Conservation (phyloP, 306 rosid genomes). For the Casuarina glauca region DNA sequence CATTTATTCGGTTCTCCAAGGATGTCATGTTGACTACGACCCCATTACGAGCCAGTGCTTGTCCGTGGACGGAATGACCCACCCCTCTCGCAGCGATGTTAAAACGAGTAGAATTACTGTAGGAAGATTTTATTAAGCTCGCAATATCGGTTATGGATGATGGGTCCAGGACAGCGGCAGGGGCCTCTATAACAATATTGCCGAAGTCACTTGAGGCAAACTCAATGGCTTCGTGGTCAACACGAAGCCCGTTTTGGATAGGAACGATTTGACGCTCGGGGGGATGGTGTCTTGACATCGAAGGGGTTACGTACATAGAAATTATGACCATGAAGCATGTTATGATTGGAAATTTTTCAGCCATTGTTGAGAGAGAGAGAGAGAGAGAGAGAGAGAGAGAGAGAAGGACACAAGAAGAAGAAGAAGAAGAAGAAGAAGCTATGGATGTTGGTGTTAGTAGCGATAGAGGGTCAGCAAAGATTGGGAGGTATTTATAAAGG, state of each 20-base stretch:
- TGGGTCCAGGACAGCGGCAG: conserved; percentile 59
- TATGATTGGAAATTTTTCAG: conserved; percentile 25
- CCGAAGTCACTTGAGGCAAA: conserved; percentile 67
- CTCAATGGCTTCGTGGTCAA: conserved; percentile 46
- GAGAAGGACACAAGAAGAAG: background rate
- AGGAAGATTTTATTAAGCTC: conserved; percentile 36
- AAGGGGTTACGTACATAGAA: conserved; percentile 30
- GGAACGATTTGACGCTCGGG: conserved; percentile 12
- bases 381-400: background rate
- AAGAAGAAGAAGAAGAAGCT: too few relatives aligned
- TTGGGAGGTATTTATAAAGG: conserved; percentile 26
- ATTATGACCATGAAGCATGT: conserved; percentile 32
- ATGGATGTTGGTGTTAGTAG: background rate
- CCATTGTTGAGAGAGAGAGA: conserved; percentile 37
- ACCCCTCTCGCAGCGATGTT: conserved; percentile 55
- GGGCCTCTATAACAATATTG: conserved; percentile 42
- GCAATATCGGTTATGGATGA: conserved; percentile 50
- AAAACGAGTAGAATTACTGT: conserved; percentile 47
- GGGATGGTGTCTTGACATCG: conserved; percentile 35
- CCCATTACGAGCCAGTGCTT: conserved; percentile 65
- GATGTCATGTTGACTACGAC: conserved; percentile 65
- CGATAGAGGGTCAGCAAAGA: background rate
- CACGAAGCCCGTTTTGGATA: conserved; percentile 35
- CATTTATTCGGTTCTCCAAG: conserved; percentile 27
- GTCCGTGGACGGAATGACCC: conserved; percentile 68